Percentiles rank a stretch among this genome's conserved stretches.
Conservation (phyloP, 2,329 filamentous ascomycete genomes). For the Didymella segeticola region DNA sequence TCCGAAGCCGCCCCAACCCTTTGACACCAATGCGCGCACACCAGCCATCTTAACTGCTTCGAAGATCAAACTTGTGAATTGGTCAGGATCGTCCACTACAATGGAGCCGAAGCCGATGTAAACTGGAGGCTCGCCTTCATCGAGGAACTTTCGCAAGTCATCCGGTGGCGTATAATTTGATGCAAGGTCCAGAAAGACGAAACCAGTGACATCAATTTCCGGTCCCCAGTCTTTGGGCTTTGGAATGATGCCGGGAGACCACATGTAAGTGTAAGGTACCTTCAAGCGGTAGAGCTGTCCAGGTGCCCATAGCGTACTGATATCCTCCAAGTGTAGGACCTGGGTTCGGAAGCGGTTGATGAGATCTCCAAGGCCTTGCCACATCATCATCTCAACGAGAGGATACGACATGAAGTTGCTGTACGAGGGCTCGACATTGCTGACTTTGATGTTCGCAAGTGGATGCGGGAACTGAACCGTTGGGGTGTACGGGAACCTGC, state of each 20-base stretch:
- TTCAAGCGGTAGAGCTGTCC: conserved; percentile 75
- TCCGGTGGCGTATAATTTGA: conserved; percentile 65
- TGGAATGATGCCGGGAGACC: conserved; percentile 67
- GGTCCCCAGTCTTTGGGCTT: conserved; percentile 73
- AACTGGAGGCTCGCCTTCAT: conserved; percentile 61
- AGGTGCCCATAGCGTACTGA: conserved; percentile 79
- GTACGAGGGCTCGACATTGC: conserved; percentile 74
- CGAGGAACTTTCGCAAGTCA: conserved; percentile 54
- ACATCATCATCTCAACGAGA: conserved; percentile 78
- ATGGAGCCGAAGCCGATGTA: conserved; percentile 82
- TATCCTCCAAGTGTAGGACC: conserved; percentile 73
- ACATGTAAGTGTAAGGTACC: conserved; percentile 76
- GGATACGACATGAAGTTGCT: conserved; percentile 84
- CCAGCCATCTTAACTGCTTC: conserved; percentile 70
- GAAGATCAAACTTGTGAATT: conserved; percentile 74
- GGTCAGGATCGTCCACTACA: conserved; percentile 74
- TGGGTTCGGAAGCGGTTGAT: conserved; percentile 76
- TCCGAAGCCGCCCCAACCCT: conserved; percentile 77
- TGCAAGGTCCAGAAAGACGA: conserved; percentile 76
- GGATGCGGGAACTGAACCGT: conserved; percentile 80
- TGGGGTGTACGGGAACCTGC: conserved; percentile 74
- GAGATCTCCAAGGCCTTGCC: conserved; percentile 72
- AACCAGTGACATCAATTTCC: conserved; percentile 77
- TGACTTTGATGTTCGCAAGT: conserved; percentile 74
- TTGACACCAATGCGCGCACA: conserved; percentile 74